Conservation (phyloP, 1,284 basidiomycete species). For the Ustilago loliicola region DNA sequence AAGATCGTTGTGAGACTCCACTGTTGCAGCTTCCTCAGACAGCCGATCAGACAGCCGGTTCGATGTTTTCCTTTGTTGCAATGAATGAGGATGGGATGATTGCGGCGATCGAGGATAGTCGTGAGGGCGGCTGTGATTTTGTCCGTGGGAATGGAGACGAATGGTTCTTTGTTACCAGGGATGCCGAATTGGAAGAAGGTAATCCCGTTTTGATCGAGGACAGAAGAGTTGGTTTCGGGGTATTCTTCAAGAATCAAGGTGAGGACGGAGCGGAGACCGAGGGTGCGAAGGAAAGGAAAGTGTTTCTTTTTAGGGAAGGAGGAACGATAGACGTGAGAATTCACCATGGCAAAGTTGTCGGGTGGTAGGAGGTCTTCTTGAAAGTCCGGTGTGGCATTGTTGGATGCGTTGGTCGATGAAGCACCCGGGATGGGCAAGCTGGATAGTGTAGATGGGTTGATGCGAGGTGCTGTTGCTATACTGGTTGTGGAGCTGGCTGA, state of each 20-base stretch:
- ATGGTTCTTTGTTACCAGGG: conserved; percentile 74
- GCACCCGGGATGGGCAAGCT: not conserved
- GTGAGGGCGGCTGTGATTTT: conserved; percentile 74
- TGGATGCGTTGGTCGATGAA: conserved; percentile 8
- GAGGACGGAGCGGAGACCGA: conserved; percentile 74
- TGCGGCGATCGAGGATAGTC: conserved; percentile 74
- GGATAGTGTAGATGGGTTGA: conserved; percentile 6
- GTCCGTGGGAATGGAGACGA: conserved; percentile 73
- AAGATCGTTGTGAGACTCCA: conserved; percentile 75
- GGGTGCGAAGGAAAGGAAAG: conserved; percentile 74
- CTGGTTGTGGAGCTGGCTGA: conserved; percentile 23
- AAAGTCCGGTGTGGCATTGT: conserved; percentile 8
- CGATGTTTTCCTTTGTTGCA: conserved; percentile 77
- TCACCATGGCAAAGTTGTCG: conserved; percentile 71
- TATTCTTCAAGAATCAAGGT: conserved; percentile 74
- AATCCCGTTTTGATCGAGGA: conserved; percentile 71
- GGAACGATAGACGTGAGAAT: conserved; percentile 73
- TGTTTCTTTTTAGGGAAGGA: conserved; percentile 74
- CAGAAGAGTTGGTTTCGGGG: conserved; percentile 74
- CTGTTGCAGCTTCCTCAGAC: conserved; percentile 74
- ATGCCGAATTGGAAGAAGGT: conserved; percentile 74
- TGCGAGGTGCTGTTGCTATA: conserved; percentile 3
- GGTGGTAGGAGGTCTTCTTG: conserved; percentile 63
- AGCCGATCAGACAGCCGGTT: conserved; percentile 75
- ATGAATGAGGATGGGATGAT: conserved; percentile 75